Evolutionary conservation across 768 basidiomycete species (phyloP).

Genomic region (Tricholoma hemisulphureum): DNA sequence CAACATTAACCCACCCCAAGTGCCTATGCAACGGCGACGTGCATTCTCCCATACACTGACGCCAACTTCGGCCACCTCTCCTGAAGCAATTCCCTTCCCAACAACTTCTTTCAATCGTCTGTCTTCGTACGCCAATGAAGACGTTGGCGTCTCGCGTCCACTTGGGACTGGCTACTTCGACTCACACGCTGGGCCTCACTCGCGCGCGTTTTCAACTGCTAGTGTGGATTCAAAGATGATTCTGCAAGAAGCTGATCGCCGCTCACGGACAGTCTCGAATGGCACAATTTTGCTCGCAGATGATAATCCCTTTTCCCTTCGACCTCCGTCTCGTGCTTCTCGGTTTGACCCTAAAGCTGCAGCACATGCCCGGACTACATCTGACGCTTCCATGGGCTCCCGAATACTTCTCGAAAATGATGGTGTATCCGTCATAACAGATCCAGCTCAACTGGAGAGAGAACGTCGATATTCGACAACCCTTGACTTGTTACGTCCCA

Average conservation of each 20-base stretch:
- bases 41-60: conserved; percentile 50
- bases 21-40: conserved; percentile 45
- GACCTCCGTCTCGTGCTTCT: conserved; percentile 63
- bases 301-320: conserved; percentile 68
- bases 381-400: conserved; percentile 66
- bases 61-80: conserved; percentile 38
- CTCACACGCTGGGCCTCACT: conserved; percentile 29
- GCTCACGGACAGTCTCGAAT: conserved; percentile 36
- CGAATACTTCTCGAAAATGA: conserved; percentile 61
- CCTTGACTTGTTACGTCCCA: conserved; percentile 79
- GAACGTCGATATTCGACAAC: conserved; percentile 71
- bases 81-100: conserved; percentile 62
- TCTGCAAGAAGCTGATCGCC: conserved; percentile 32
- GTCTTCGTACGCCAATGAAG: conserved; percentile 34
- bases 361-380: conserved; percentile 56
- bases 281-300: conserved; percentile 44
- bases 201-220: conserved; percentile 48
- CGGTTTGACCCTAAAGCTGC: conserved; percentile 79
- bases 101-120: conserved; percentile 50
- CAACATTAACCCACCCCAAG: conserved; percentile 40
- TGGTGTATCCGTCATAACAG: conserved; percentile 41
- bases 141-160: conserved; percentile 2
- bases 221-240: conserved; percentile 51
- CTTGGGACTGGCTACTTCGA: conserved; percentile 11
- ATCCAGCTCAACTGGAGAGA: conserved; percentile 33